These are phyloP conservation scores for Termitomyces sp. DNA, from an alignment of 768 basidiomycete genomes.

Conservation along the genomic window DNA sequence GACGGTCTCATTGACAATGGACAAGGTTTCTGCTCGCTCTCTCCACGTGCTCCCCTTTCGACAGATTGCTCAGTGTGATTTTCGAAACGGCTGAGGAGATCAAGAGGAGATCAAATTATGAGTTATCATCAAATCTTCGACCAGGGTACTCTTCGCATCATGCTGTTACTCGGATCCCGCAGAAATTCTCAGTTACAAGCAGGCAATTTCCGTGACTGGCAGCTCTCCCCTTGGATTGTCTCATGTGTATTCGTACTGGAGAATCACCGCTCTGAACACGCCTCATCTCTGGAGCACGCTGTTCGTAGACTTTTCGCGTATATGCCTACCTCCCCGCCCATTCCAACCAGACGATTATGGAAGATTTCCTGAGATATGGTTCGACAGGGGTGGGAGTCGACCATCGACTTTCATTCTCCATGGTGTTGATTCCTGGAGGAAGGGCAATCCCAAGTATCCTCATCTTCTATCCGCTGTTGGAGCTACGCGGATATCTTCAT, in stretches of 20 bases:
- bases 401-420: neutral
- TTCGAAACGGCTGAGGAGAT: too few species aligned
- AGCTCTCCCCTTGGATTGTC: neutral
- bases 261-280: neutral
- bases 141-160: neutral
- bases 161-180: neutral
- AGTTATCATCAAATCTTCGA: too few species aligned
- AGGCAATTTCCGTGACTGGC: neutral
- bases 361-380: neutral
- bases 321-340: fast-evolving
- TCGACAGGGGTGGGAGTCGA: neutral
- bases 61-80: too few species aligned
- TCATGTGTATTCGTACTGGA: neutral
- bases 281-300: neutral
- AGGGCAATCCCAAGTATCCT: neutral
- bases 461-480: neutral
- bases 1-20: too few species aligned
- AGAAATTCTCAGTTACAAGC: neutral
- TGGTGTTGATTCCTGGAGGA: neutral
- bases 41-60: too few species aligned
- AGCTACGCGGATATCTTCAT: neutral
- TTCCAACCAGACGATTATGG: neutral
- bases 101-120: too few species aligned
- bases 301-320: neutral
- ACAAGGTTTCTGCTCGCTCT: too few species aligned